phyloP scores from a whole-genome alignment of 768 basidiomycete species.

The Antrodiella citrinella region DNA sequence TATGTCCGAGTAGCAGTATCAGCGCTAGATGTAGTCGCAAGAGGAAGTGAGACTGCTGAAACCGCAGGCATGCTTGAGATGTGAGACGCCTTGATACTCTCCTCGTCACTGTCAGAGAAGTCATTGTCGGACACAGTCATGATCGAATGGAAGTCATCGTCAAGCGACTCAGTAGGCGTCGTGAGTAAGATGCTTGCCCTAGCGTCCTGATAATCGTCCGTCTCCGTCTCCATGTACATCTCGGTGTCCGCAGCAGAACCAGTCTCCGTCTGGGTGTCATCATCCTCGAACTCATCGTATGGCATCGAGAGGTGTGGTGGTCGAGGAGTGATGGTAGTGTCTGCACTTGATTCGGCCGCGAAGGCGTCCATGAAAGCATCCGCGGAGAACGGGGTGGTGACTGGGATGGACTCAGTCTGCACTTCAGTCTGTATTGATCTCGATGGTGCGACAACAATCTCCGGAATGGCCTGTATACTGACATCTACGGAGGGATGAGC shows the following conservation, averaged over 20 bases:
- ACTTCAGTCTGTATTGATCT: constrained; percentile 11
- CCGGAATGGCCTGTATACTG: constrained; percentile 25
- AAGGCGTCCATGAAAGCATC: constrained; percentile 3
- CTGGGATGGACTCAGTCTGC: constrained; percentile 9
- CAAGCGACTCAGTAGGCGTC: constrained; percentile 58
- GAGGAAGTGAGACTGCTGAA: constrained; percentile 18
- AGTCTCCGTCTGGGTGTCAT: constrained; percentile 51
- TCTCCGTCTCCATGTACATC: constrained; percentile 53
- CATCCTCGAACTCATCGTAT: constrained; percentile 30
- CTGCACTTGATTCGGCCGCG: constrained; percentile 22
- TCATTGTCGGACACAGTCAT: constrained; percentile 64
- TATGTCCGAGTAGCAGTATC: constrained; percentile 32
- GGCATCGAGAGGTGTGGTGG: constrained; percentile 1
- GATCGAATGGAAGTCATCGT: constrained; percentile 76
- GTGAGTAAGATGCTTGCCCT: constrained; percentile 52
- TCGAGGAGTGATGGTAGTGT: constrained; percentile 21
- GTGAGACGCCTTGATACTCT: constrained; percentile 67
- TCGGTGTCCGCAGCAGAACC: constrained; percentile 39
- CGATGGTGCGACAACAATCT: constrained; percentile 3
- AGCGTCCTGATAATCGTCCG: constrained; percentile 72
- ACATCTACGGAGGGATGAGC: constrained; percentile 23
- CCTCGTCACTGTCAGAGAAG: constrained; percentile 50
- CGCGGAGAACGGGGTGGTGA: not conserved
- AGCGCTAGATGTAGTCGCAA: constrained; percentile 6
- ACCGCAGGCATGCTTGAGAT: constrained; percentile 22